phyloP scores from a whole-genome alignment of 2,329 filamentous ascomycete species.

The Fusarium nanum region DNA sequence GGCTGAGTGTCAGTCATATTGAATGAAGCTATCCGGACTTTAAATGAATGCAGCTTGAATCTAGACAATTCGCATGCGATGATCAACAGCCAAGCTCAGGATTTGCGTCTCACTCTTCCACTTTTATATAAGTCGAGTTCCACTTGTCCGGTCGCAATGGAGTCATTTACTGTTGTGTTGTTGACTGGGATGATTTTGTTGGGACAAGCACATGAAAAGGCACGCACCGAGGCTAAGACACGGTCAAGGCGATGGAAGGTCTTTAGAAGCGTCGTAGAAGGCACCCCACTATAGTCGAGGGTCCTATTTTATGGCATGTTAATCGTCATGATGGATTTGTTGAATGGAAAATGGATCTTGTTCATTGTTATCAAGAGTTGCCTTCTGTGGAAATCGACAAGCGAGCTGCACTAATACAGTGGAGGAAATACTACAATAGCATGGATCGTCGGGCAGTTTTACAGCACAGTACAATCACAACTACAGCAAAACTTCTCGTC shows the following conservation, averaged over 20 bases:
- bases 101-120: background rate
- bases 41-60: background rate
- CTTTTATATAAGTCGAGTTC: constrained; percentile 31
- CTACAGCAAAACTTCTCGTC: background rate
- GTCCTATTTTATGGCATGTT: constrained; percentile 17
- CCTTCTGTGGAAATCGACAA: constrained; percentile 14
- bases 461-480: background rate
- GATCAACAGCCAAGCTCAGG: background rate
- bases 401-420: constrained; percentile 28
- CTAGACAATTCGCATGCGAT: background rate
- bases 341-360: constrained; percentile 1
- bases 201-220: constrained; percentile 49
- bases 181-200: constrained; percentile 47
- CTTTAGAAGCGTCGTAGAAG: constrained; percentile 32
- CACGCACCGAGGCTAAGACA: constrained; percentile 41
- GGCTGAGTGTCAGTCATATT: constrained; percentile 30
- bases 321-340: constrained; percentile 3
- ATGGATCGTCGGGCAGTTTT: background rate
- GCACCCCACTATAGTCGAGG: constrained; percentile 29
- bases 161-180: constrained; percentile 37
- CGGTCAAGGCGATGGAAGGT: constrained; percentile 1
- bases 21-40: constrained; percentile 32
- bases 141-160: constrained; percentile 27
- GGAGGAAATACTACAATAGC: constrained; percentile 14
- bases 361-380: constrained; percentile 1